A percentile compares a stretch with the other conserved stretches of the same genome.
Evolutionary conservation across 805 yeast species (phyloP).

Genomic region (Cyberlindnera mrakii): DNA sequence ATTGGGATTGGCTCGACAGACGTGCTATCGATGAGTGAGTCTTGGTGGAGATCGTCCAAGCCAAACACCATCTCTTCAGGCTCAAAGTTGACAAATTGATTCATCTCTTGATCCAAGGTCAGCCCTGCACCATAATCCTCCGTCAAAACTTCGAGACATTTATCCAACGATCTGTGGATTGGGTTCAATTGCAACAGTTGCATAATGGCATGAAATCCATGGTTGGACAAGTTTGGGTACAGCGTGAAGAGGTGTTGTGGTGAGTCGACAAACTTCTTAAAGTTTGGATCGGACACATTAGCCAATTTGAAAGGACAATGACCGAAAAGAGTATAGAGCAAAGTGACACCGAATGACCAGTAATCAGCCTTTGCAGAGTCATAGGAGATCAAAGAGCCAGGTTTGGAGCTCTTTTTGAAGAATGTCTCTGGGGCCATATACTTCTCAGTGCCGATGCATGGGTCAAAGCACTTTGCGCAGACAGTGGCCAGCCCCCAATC

Average conservation of each 20-base stretch:
- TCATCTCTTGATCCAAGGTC: slow-evolving; percentile 63
- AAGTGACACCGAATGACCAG: slow-evolving; percentile 84
- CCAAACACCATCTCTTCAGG: slow-evolving; percentile 4
- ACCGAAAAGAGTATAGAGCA: slow-evolving; percentile 75
- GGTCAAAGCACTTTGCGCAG: slow-evolving; percentile 24
- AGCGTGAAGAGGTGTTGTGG: slow-evolving; percentile 69
- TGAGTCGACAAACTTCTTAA: slow-evolving; percentile 58
- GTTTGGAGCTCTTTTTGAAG: slow-evolving; percentile 28
- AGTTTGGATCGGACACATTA: slow-evolving; percentile 65
- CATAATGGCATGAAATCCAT: slow-evolving; percentile 60
- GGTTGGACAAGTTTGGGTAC: slow-evolving; percentile 68
- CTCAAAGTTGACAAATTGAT: slow-evolving; percentile 13
- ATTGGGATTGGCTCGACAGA: background rate
- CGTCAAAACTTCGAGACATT: slow-evolving; percentile 43
- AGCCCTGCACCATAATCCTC: slow-evolving; percentile 28
- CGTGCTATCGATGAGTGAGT: background rate
- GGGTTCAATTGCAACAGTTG: slow-evolving; percentile 65
- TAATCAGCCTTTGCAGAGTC: slow-evolving; percentile 74
- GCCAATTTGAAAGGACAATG: slow-evolving; percentile 72
- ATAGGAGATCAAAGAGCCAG: slow-evolving; percentile 30
- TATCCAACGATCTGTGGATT: slow-evolving; percentile 42
- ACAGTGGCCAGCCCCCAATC: slow-evolving; percentile 69
- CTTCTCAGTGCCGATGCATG: slow-evolving; percentile 69
- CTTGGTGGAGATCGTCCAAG: background rate
- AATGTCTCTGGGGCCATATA: slow-evolving; percentile 92